Evolutionary conservation across 768 basidiomycete genomes (phyloP).

Genomic region (Gautieria morchelliformis): DNA sequence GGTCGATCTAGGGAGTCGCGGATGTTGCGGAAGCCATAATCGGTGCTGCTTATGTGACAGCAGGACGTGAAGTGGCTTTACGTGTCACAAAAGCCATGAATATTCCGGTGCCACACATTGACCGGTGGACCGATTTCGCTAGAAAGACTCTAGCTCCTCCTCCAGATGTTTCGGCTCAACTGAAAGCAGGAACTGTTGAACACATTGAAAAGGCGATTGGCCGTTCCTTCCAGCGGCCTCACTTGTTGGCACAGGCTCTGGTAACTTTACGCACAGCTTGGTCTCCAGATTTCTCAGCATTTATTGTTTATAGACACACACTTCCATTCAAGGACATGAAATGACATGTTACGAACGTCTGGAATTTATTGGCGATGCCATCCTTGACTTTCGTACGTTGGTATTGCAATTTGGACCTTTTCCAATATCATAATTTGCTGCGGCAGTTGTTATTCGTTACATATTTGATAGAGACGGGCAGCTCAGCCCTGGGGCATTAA

Average conservation of each 20-base stretch:
- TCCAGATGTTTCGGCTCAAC: constrained; percentile 32
- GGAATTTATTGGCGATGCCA: constrained; percentile 81
- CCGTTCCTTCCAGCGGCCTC: constrained; percentile 48
- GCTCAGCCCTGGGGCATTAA: constrained; percentile 67
- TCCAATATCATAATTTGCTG: background rate
- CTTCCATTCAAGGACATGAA: constrained; percentile 47
- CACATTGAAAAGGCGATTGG: constrained; percentile 58
- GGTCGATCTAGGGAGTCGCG: constrained; percentile 51
- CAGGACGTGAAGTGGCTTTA: constrained; percentile 59
- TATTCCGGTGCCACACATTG: constrained; percentile 53
- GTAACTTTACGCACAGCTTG: constrained; percentile 29
- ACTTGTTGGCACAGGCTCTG: constrained; percentile 63
- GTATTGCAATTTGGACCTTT: background rate
- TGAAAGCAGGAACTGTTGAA: constrained; percentile 39
- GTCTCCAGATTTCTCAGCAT: background rate
- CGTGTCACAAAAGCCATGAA: constrained; percentile 54
- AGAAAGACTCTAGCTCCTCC: constrained; percentile 29
- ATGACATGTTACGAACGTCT: constrained; percentile 61
- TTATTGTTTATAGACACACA: constrained; percentile 47
- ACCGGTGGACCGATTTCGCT: constrained; percentile 66
- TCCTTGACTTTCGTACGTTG: constrained; percentile 69
- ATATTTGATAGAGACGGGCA: constrained; percentile 55
- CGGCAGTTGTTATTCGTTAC: constrained; percentile 61
- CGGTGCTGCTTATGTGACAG: constrained; percentile 70
- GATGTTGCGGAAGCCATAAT: constrained; percentile 82